A percentile compares a stretch with the other conserved stretches of the same genome.
Evolutionary conservation across 129 eudicot species (phyloP).

Genomic region (Kitagawia praeruptora): DNA sequence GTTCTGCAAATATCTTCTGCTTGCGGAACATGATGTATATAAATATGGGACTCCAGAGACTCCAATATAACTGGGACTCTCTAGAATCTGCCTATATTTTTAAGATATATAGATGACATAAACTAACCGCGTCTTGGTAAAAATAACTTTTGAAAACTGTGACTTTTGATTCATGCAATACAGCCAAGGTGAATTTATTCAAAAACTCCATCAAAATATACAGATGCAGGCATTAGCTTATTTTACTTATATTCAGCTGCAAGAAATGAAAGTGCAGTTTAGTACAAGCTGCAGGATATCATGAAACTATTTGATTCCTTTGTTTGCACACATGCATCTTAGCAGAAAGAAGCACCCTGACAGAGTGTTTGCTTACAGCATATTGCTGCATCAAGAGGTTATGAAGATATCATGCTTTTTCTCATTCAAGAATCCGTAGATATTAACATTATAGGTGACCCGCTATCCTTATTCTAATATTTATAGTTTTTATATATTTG

Average conservation of each 20-base stretch:
- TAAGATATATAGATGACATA: neutral
- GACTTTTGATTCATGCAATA: neutral
- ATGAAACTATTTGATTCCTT: neutral
- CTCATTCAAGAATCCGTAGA: conserved; percentile 81
- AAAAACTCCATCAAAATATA: neutral
- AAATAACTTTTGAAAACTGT: neutral
- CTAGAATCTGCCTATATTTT: neutral
- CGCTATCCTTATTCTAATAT: neutral
- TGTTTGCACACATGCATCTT: neutral
- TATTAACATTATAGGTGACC: conserved; percentile 46
- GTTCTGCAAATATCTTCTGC: neutral
- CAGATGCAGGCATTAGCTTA: neutral
- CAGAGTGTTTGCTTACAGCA: conserved; percentile 37
- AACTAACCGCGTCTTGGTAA: neutral
- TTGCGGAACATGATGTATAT: neutral
- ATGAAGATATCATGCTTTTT: conserved; percentile 52
- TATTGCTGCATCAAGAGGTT: conserved; percentile 89
- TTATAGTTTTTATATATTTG: neutral
- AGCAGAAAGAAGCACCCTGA: neutral
- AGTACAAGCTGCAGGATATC: neutral
- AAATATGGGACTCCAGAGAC: neutral
- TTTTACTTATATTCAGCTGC: neutral
- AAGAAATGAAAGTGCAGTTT: neutral
- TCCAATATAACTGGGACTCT: neutral
- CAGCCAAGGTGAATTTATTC: neutral